Conservation (phyloP, 495 filamentous ascomycete genomes). For the Echria macrotheca region DNA sequence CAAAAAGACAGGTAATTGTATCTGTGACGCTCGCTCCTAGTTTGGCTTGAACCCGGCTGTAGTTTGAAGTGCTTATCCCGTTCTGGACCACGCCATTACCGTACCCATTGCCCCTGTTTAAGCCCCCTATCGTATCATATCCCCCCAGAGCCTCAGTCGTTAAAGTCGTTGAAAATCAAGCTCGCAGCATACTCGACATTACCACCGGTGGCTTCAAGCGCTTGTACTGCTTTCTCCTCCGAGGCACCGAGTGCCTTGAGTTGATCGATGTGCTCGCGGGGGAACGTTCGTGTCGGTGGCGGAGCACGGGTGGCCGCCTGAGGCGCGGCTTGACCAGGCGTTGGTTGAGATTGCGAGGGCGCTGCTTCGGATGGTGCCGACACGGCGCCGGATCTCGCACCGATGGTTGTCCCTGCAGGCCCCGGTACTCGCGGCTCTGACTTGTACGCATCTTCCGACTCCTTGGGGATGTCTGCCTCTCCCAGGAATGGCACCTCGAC, state of each 20-base stretch:
- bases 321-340: conserved; percentile 18
- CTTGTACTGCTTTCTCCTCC: conserved; percentile 69
- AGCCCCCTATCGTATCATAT: too few relatives aligned
- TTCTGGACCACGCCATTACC: not conserved
- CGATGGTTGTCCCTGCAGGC: conserved; percentile 77
- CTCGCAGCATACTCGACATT: conserved; percentile 84
- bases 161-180: conserved; percentile 59
- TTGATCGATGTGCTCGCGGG: conserved; percentile 59
- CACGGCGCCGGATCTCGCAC: conserved; percentile 77
- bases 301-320: conserved; percentile 28
- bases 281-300: conserved; percentile 37
- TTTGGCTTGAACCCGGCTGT: not conserved
- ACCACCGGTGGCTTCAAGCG: conserved; percentile 74
- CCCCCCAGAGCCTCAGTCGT: not conserved
- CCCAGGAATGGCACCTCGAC: conserved; percentile 84
- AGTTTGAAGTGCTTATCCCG: not conserved
- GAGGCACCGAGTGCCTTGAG: conserved; percentile 76
- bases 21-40: not conserved
- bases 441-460: conserved; percentile 62
- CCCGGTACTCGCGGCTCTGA: conserved; percentile 84
- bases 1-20: not conserved
- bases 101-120: not conserved
- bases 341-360: conserved; percentile 3
- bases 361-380: conserved; percentile 58
- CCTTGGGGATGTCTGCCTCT: conserved; percentile 87